phyloP scores from a whole-genome alignment of 306 rosid genomes.

The Citrullus amarus region DNA sequence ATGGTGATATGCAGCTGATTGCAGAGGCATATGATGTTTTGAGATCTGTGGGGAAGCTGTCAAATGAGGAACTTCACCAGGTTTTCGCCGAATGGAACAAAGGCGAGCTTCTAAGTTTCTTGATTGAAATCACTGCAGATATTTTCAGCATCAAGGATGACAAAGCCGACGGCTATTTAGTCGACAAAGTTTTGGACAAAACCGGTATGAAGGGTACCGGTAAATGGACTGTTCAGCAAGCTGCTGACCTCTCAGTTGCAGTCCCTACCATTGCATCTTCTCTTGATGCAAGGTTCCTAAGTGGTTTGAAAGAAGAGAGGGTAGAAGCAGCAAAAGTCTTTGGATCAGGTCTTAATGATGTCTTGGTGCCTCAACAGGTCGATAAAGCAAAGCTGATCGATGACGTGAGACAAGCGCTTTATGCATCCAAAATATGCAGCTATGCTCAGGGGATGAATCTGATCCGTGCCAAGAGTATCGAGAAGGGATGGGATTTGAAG shows the following conservation, averaged over 20 bases:
- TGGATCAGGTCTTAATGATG: conserved; percentile 7
- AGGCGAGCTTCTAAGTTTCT: conserved; percentile 30
- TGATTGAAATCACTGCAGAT: conserved; percentile 38
- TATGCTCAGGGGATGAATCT: conserved; percentile 80
- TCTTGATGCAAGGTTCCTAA: conserved; percentile 55
- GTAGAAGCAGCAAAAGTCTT: conserved; percentile 29
- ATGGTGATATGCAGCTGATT: conserved; percentile 33
- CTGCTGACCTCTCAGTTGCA: conserved; percentile 66
- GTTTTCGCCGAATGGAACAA: conserved; percentile 29
- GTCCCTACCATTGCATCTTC: conserved; percentile 70
- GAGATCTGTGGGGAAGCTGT: conserved; percentile 24
- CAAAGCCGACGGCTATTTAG: conserved; percentile 45
- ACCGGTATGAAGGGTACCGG: conserved; percentile 84
- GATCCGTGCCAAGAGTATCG: conserved; percentile 58
- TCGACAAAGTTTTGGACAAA: conserved; percentile 68
- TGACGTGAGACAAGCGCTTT: conserved; percentile 71
- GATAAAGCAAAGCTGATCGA: conserved; percentile 55
- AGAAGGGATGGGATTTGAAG: conserved; percentile 63
- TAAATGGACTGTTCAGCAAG: conserved; percentile 81
- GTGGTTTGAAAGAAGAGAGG: conserved; percentile 67
- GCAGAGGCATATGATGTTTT: conserved; percentile 28
- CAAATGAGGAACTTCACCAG: conserved; percentile 24
- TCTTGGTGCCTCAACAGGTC: conserved; percentile 22
- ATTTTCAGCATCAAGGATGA: conserved; percentile 60
- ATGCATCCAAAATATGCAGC: conserved; percentile 74